phyloP scores from a whole-genome alignment of 2,329 filamentous ascomycete genomes.

The Aspergillus vadensis region DNA sequence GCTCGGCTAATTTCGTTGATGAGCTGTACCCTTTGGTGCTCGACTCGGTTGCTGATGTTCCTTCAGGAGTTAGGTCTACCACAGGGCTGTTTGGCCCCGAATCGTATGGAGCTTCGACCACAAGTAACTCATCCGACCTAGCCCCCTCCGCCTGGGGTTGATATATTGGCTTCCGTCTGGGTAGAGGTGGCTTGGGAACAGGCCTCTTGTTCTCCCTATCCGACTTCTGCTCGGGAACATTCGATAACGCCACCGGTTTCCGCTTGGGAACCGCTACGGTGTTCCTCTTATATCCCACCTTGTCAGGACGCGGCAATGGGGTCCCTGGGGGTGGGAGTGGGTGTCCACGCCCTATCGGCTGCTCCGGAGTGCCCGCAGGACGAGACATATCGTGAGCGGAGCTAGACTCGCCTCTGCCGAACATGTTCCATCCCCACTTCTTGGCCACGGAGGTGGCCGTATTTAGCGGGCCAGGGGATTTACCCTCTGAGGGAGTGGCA shows the following conservation, averaged over 20 bases:
- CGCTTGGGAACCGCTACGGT: slow-evolving; percentile 63
- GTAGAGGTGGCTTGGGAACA: slow-evolving; percentile 52
- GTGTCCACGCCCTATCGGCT: slow-evolving; percentile 80
- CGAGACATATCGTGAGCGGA: slow-evolving; percentile 44
- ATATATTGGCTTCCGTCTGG: slow-evolving; percentile 47
- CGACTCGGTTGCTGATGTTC: slow-evolving; percentile 17
- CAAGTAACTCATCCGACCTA: slow-evolving; percentile 57
- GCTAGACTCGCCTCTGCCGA: slow-evolving; percentile 45
- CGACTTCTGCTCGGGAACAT: slow-evolving; percentile 33
- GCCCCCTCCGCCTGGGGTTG: slow-evolving; percentile 36
- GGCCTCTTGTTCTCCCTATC: slow-evolving; percentile 37
- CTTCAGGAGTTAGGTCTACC: slow-evolving; percentile 23
- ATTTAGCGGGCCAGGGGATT: slow-evolving; percentile 46
- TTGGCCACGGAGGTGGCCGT: slow-evolving; percentile 60
- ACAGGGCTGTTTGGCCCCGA: slow-evolving; percentile 53
- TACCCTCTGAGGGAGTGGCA: slow-evolving; percentile 34
- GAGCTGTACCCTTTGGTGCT: background rate
- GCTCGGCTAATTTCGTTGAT: background rate
- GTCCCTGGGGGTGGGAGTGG: slow-evolving; percentile 79
- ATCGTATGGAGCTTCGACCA: slow-evolving; percentile 66
- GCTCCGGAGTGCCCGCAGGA: slow-evolving; percentile 52
- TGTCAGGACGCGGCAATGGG: slow-evolving; percentile 71
- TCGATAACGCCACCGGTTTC: slow-evolving; percentile 60
- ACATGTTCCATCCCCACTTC: slow-evolving; percentile 60
- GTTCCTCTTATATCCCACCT: slow-evolving; percentile 57